Evolutionary conservation across 2,329 filamentous ascomycete genomes (phyloP), one percentile per base, ranked within the genome.

Genomic region (Colletotrichum kahawae): DNA sequence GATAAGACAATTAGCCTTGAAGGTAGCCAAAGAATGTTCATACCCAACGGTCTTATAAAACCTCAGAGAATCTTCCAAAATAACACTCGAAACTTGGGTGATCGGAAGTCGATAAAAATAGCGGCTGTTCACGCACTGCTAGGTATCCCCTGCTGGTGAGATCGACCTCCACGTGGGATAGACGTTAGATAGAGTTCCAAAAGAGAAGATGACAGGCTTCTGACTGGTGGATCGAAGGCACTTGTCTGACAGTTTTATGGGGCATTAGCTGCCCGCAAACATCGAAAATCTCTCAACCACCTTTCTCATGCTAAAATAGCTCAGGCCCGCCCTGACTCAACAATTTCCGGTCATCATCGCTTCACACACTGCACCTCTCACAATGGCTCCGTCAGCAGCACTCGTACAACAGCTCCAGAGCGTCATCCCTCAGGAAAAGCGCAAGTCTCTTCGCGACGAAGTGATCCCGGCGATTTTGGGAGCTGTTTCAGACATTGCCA

Each of bases 401-500:
- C 66, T 76, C 43, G 5, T 51, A 1, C 36, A 75, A 27, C 74
- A 78, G 43, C 79, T 84, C 48, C 56, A 77, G 10, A 70, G 78
- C 36, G 71, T 81, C 4, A 75, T 83, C 3, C 77, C 80, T 0
- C 71, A 78, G 27, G 71, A 77, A 4, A 73, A 36, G 1, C 79
- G 81, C 68, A 72, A 79, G n/a, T 79, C 81, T 2, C 84, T 91
- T 1, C 79, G 84, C 36, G 79, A 78, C 3, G 87, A 86, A 0
- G 85, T 92, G 6, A 80, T 92, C 4, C 90, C 90, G 0, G 80
- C 83, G 0, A 84, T 92, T 0, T 82, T 92, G 51, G 78, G 82
- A 33, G 82, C 84, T 77, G 82, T 91, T 66, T 81, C 85, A 16
- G 82, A 83, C 10, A 87, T 91, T 64, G 85, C 88, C 51, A 78